Evolutionary conservation across 495 filamentous ascomycete genomes (phyloP), one percentile per base, ranked within the genome.

Genomic region (Cryomyces antarcticus): DNA sequence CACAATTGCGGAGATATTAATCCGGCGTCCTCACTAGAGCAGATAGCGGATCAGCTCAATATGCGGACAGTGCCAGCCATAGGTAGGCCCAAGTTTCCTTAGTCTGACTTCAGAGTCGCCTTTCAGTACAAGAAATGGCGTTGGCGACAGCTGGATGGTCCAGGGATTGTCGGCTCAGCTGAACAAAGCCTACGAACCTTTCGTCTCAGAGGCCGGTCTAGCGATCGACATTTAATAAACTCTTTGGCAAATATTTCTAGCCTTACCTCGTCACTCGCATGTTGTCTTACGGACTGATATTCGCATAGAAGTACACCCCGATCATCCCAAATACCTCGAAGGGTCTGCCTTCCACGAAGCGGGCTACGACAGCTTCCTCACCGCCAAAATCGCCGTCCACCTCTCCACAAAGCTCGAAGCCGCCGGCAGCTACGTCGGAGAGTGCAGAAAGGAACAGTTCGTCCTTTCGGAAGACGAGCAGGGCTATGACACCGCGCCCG

Each of bases 321-420:
- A 62, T 12, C 63, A 72, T 49, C 44, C 46, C 0, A 74, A 75
- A 51, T 75, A 78, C 47, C 36, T 57, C 12, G 51, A 46, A 13
- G 51, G 48, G 7, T 53, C 57, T 11, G 52, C 57, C 24, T 60
- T 61, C 30, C 81, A 85, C 41, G 71, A 83, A 54, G 81, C 80
- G 12, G 82, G 80, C 10, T 84, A 68, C 47, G 80, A 85, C 52
- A 83, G 79, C 56, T 70, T 69, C 47, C 66, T 81, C 49, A 77
- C 80, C 0, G 78, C 79, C 0, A 64, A 70, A 31, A 63, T 80
- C 10, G 74, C 78, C 49, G 59, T 81, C 45, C 75, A 71, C 38
- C 59, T 80, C 11, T 66, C 75, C 0, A 57, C 67, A 3, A 65
- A 69, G 43, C 60, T 80, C n/a, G 52, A 60, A 46, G 46, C 48